phyloP scores from a whole-genome alignment of 768 basidiomycete species.

The Suillus weaverae region DNA sequence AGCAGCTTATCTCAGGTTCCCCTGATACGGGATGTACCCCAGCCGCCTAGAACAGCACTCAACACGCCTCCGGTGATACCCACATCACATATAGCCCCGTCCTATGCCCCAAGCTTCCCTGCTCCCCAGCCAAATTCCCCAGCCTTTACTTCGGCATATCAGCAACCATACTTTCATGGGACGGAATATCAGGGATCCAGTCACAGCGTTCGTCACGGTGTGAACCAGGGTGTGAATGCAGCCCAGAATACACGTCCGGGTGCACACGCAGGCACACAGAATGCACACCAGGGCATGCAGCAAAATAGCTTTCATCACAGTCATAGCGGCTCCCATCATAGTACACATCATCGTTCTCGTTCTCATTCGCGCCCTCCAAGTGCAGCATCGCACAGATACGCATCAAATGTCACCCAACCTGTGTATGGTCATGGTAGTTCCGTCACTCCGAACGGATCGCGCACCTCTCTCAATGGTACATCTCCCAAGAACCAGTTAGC shows the following conservation, averaged over 20 bases:
- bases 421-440: slow-evolving; percentile 28
- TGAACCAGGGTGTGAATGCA: slow-evolving; percentile 14
- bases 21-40: slow-evolving; percentile 21
- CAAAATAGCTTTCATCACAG: slow-evolving; percentile 6
- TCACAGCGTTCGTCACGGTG: slow-evolving; percentile 14
- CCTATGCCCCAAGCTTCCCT: slow-evolving; percentile 2
- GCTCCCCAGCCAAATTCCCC: slow-evolving; percentile 7
- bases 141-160: background rate
- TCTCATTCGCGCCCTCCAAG: slow-evolving; percentile 30
- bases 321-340: slow-evolving; percentile 20
- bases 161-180: slow-evolving; percentile 8
- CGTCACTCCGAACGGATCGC: slow-evolving; percentile 19
- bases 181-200: slow-evolving; percentile 23
- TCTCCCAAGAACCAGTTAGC: slow-evolving; percentile 4
- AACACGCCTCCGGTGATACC: slow-evolving; percentile 12
- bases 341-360: slow-evolving; percentile 15
- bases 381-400: slow-evolving; percentile 32
- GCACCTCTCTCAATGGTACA: slow-evolving; percentile 19
- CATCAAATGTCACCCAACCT: slow-evolving; percentile 26
- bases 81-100: slow-evolving; percentile 13
- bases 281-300: slow-evolving; percentile 6
- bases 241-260: slow-evolving; percentile 16
- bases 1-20: slow-evolving; percentile 17
- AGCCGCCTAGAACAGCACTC: slow-evolving; percentile 19
- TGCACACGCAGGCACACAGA: slow-evolving; percentile 4